phyloP scores from a whole-genome alignment of 2,329 filamentous ascomycete species.

The Amylocarpus encephaloides region DNA sequence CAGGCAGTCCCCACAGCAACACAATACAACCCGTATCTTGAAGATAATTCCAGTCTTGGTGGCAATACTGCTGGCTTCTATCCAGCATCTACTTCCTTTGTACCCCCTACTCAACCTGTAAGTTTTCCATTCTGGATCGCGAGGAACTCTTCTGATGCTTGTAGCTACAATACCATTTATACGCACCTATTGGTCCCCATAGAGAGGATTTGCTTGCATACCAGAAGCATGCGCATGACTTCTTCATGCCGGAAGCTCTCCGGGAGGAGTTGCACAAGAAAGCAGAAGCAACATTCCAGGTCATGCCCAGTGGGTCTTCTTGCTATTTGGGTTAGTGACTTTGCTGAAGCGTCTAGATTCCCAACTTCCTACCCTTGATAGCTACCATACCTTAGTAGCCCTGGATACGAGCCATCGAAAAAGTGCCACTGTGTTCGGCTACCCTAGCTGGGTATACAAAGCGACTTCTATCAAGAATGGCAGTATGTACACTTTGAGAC shows the following conservation, averaged over 20 bases:
- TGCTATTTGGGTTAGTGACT: not conserved
- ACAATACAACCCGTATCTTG: constrained; percentile 69
- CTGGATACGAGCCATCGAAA: constrained; percentile 77
- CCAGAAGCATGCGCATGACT: constrained; percentile 80
- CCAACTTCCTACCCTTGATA: constrained; percentile 72
- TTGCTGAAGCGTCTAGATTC: constrained; percentile 41
- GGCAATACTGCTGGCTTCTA: constrained; percentile 60
- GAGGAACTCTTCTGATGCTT: constrained; percentile 17
- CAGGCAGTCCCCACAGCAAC: constrained; percentile 43
- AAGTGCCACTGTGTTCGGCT: constrained; percentile 74
- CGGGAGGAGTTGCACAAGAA: constrained; percentile 88
- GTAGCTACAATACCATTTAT: constrained; percentile 86
- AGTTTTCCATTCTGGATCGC: constrained; percentile 20
- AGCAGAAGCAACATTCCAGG: constrained; percentile 76
- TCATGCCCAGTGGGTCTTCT: constrained; percentile 62
- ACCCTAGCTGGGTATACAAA: constrained; percentile 92
- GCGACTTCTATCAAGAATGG: constrained; percentile 84
- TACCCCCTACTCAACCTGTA: constrained; percentile 53
- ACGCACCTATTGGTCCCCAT: constrained; percentile 79
- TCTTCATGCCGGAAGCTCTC: constrained; percentile 82
- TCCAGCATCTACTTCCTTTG: constrained; percentile 47
- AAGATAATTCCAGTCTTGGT: constrained; percentile 55
- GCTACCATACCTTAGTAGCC: constrained; percentile 88
- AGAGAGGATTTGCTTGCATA: constrained; percentile 76
- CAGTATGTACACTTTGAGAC: constrained; percentile 76